Percentiles rank a stretch among this genome's conserved stretches.
Conservation (phyloP, 1,139 yeast genomes). For the Candida sojae region DNA sequence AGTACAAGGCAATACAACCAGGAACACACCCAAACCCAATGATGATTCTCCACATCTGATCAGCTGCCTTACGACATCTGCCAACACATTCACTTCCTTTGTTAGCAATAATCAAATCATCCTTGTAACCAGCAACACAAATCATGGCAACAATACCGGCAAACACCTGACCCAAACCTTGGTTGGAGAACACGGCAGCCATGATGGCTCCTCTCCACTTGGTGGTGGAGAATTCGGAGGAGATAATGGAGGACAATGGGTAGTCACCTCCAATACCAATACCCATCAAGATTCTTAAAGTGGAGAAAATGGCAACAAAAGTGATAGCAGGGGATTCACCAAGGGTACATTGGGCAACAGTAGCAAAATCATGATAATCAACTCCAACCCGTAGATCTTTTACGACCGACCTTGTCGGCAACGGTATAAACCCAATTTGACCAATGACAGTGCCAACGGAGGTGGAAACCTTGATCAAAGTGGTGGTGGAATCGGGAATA, state of each 20-base stretch:
- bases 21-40: slow-evolving; percentile 91
- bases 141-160: slow-evolving; percentile 81
- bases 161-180: slow-evolving; percentile 88
- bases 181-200: slow-evolving; percentile 93
- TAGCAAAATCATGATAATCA: slow-evolving; percentile 82
- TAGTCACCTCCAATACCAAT: slow-evolving; percentile 99
- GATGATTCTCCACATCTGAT: slow-evolving; percentile 91
- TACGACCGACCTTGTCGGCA: slow-evolving; percentile 87
- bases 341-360: slow-evolving; percentile 70
- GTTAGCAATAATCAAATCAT: slow-evolving; percentile 51
- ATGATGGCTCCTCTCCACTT: slow-evolving; percentile 96
- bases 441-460: slow-evolving; percentile 95
- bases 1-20: slow-evolving; percentile 78
- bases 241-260: slow-evolving; percentile 91
- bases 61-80: slow-evolving; percentile 71
- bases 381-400: slow-evolving; percentile 84
- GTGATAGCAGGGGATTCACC: slow-evolving; percentile 71
- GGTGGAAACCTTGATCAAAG: slow-evolving; percentile 82
- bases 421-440: slow-evolving; percentile 77
- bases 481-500: slow-evolving; percentile 67
- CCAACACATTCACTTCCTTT: slow-evolving; percentile 60
- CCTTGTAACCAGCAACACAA: slow-evolving; percentile 72
- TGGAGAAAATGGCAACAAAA: slow-evolving; percentile 72
- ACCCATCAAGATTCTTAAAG: slow-evolving; percentile 83
- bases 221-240: slow-evolving; percentile 86